Evolutionary conservation across 2,329 filamentous ascomycete species (phyloP).

Genomic region (Geosmithia flava): DNA sequence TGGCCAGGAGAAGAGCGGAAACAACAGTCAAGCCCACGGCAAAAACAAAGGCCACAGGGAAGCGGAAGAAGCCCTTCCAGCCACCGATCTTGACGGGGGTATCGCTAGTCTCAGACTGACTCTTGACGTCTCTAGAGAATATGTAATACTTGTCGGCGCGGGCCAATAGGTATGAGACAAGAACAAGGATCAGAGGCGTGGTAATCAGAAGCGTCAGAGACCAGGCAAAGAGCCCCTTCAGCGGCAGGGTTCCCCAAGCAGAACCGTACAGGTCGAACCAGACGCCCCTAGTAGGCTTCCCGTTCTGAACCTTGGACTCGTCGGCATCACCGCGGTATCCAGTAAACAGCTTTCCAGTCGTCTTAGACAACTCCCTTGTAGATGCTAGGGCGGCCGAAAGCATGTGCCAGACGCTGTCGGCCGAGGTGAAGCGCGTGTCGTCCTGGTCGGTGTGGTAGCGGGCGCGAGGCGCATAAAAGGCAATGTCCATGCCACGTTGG

Average conservation of each 20-base stretch:
- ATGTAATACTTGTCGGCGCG: constrained; percentile 78
- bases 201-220: constrained; percentile 74
- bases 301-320: constrained; percentile 51
- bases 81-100: constrained; percentile 51
- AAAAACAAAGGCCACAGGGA: constrained; percentile 61
- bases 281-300: constrained; percentile 56
- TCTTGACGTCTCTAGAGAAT: constrained; percentile 51
- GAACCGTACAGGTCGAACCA: constrained; percentile 92
- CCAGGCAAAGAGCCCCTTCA: constrained; percentile 79
- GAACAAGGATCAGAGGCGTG: constrained; percentile 59
- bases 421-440: constrained; percentile 66
- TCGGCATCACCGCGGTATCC: constrained; percentile 41
- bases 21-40: constrained; percentile 58
- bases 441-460: constrained; percentile 90
- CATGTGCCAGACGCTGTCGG: constrained; percentile 80
- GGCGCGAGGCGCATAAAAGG: constrained; percentile 77
- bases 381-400: constrained; percentile 71
- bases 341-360: constrained; percentile 54
- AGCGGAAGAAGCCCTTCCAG: constrained; percentile 73
- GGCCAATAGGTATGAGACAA: constrained; percentile 56
- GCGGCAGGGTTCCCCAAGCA: constrained; percentile 63
- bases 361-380: constrained; percentile 55
- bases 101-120: constrained; percentile 43
- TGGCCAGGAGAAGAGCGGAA: constrained; percentile 62
- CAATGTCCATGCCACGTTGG: constrained; percentile 79